Conservation (phyloP, 768 basidiomycete species). For the Botryobasidium botryosum region DNA sequence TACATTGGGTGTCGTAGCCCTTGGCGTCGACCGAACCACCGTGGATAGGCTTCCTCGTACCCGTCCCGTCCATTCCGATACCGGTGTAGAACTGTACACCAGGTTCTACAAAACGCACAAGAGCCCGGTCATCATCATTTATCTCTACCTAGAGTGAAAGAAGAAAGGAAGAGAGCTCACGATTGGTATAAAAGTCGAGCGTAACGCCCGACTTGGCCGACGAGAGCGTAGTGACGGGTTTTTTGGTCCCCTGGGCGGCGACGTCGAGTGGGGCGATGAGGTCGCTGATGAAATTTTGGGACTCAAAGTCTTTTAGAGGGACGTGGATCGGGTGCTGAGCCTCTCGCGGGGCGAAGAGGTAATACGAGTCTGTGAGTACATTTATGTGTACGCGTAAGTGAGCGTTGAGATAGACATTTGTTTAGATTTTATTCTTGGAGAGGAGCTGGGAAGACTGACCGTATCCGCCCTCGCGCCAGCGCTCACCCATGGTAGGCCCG, state of each 20-base stretch:
- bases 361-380: constrained; percentile 41
- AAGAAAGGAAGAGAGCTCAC: constrained; percentile 25
- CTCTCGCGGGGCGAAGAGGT: constrained; percentile 26
- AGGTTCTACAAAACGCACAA: constrained; percentile 29
- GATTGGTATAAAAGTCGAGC: constrained; percentile 50
- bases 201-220: constrained; percentile 42
- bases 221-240: constrained; percentile 35
- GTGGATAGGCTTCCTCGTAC: constrained; percentile 54
- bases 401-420: background rate
- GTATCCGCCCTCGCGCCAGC: constrained; percentile 41
- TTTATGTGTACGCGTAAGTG: background rate
- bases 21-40: constrained; percentile 42
- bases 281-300: constrained; percentile 13
- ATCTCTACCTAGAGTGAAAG: background rate
- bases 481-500: constrained; percentile 37
- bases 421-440: background rate
- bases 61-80: constrained; percentile 32
- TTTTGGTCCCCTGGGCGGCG: constrained; percentile 27
- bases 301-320: constrained; percentile 13
- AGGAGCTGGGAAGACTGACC: constrained; percentile 25
- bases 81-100: constrained; percentile 65
- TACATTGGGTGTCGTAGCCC: constrained; percentile 43
- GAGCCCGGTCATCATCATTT: background rate
- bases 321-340: constrained; percentile 33
- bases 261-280: constrained; percentile 27